A percentile compares a stretch with the other conserved stretches of the same genome.
Evolutionary conservation across 129 eudicot genomes (phyloP).

Genomic region (Centrapalus pauciflorus): DNA sequence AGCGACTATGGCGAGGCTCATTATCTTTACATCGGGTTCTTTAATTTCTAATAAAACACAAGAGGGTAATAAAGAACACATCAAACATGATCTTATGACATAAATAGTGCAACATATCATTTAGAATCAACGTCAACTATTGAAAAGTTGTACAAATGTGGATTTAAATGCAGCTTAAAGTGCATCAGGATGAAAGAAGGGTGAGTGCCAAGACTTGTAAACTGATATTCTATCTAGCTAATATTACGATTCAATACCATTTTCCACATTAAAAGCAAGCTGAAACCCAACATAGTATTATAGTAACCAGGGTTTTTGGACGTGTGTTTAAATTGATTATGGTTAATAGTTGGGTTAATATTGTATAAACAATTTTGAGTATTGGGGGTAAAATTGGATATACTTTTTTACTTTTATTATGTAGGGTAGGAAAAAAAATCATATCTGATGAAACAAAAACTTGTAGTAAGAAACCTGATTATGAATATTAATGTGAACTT

Average conservation of each 20-base stretch:
- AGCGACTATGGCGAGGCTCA: constrained; percentile 51
- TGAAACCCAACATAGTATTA: too few species aligned
- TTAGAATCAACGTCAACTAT: constrained; percentile 2
- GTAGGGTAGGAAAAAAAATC: background rate
- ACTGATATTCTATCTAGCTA: background rate
- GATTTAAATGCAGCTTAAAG: too few species aligned
- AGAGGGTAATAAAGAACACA: background rate
- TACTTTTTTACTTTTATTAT: background rate
- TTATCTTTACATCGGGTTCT: constrained; percentile 70
- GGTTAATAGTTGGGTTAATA: background rate
- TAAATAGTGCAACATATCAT: background rate
- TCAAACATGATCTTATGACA: background rate
- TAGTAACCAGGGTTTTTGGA: background rate
- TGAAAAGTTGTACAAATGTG: background rate
- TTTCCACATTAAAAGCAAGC: background rate
- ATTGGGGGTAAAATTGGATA: background rate
- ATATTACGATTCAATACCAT: background rate
- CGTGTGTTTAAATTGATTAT: background rate
- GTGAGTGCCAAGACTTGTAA: background rate
- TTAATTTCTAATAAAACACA: constrained; percentile 31
- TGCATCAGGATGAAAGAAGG: background rate
- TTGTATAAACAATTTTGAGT: background rate
- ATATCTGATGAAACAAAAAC: too few species aligned
- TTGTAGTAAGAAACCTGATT: background rate
- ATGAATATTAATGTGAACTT: background rate